Evolutionary conservation across 2,329 filamentous ascomycete genomes (phyloP).

Genomic region (Cryphonectria naterciae): DNA sequence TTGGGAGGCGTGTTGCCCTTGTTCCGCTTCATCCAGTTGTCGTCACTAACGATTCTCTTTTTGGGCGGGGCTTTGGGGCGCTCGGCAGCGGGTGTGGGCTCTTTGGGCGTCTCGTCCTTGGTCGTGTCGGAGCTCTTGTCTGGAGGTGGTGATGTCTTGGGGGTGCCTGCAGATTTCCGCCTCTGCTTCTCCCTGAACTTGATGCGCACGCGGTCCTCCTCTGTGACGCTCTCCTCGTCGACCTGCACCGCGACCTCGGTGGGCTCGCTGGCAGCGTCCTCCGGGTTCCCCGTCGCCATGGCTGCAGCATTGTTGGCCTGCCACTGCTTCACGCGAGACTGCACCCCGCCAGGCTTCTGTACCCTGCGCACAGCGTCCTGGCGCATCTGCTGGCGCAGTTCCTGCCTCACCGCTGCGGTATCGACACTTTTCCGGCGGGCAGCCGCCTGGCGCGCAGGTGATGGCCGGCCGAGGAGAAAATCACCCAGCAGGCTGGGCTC

Average conservation of each 20-base stretch:
- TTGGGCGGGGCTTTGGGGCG: slow-evolving; percentile 69
- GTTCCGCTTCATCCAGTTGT: slow-evolving; percentile 74
- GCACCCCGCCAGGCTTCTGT: slow-evolving; percentile 69
- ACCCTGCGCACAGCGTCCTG: slow-evolving; percentile 61
- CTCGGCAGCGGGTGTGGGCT: slow-evolving; percentile 42
- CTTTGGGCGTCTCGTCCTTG: slow-evolving; percentile 32
- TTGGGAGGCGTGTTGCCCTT: slow-evolving; percentile 33
- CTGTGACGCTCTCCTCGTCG: slow-evolving; percentile 64
- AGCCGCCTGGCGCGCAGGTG: slow-evolving; percentile 58
- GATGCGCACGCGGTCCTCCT: slow-evolving; percentile 63
- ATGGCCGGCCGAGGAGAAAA: slow-evolving; percentile 61
- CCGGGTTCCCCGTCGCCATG: slow-evolving; percentile 55
- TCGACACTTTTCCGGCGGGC: slow-evolving; percentile 58
- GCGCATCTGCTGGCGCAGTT: slow-evolving; percentile 59
- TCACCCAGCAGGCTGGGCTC: slow-evolving; percentile 58
- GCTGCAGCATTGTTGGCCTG: slow-evolving; percentile 76
- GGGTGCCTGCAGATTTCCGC: slow-evolving; percentile 30
- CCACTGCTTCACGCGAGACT: slow-evolving; percentile 82
- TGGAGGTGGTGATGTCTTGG: slow-evolving; percentile 35
- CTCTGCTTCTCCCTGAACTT: slow-evolving; percentile 54
- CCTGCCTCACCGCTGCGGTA: slow-evolving; percentile 55
- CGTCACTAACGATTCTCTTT: slow-evolving; percentile 91
- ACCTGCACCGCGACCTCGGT: slow-evolving; percentile 64
- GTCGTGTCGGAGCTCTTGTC: slow-evolving; percentile 34
- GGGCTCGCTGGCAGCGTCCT: slow-evolving; percentile 58